Evolutionary conservation across 2,329 filamentous ascomycete genomes (phyloP), one percentile per base, ranked within the genome.

Genomic region (Aspergillus proliferans): DNA sequence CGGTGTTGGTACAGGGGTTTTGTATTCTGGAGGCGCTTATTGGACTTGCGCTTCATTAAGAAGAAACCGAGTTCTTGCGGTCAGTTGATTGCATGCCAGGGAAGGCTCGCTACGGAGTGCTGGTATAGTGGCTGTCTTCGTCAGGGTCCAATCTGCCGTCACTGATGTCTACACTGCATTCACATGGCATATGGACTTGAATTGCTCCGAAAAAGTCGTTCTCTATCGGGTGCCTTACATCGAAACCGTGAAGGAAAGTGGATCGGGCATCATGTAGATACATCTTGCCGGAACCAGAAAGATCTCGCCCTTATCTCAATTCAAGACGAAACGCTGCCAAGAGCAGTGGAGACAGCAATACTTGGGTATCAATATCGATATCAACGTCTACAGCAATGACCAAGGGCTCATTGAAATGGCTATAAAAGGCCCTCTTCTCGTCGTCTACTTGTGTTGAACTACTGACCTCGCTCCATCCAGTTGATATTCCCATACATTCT

Each of bases 241-340:
- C 10, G 2, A 12, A 9, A 40, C 4, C 18, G 38, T 21, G 38
- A 22, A 36, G 38, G 19, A 19, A 40, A 40, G 9, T 40, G 38
- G 18, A 40, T 40, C 19, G 3, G 19, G 18, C 38, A 22, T 40
- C 38, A 12, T 19, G 9, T 40, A 40, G 18, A 40, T 40, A 21
- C 38, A 40, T 22, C 38, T 21, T 40, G 38, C 9, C 10, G 18
- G 19, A 40, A 6, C 38, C 15, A 8, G 38, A 40, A 21, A 19
- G 19, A 21, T 40, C 38, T 40, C 18, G 38, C 38, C 38, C 38
- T 40, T 19, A 43, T 43, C 18, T 19, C 41, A 28, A 18, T 26
- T 19, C 22, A 26, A 43, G 24, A 8, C 41, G 41, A 43, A 43
- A 43, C 41, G n/a, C 22, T 28, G 41, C 41, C 41, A 43, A 43